Evolutionary conservation across 1,139 yeast species (phyloP), one percentile per base, ranked within the genome.

Genomic region (Hyphopichia pseudoburtonii): DNA sequence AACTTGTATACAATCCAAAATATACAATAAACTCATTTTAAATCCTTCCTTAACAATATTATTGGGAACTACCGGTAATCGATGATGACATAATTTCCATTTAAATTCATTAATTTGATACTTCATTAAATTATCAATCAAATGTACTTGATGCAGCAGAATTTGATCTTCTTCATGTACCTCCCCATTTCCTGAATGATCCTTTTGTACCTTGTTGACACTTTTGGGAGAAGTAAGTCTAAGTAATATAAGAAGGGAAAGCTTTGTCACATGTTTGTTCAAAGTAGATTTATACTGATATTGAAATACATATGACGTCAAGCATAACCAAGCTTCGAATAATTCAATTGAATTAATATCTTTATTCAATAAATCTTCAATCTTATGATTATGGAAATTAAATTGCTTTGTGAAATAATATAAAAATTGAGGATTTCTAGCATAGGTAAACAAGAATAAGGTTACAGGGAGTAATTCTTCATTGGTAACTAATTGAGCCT

Each of bases 61-160:
- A 16, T 48, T 48, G 3, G 70, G 70, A 2, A 70, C 48, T 14
- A 65, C 44, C 1, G 76, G 75, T 5, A 44, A 30, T 36, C 57
- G 61, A 35, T 70, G 76, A 41, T 65, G 76, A 33, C 72, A 65
- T 32, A 70, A 45, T 41, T 70, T 70, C 71, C 73, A 69, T 35
- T 58, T 58, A 41, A 56, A 61, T 42, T 70, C 76, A 38, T 70
- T 58, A 17, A 71, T 62, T 18, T 52, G 53, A 26, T 47, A 52
- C 1, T 48, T 39, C 8, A 49, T 40, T 4, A 63, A 42, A 10
- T 41, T 41, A 4, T 49, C 44, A n/a, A 54, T 17, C 10, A 40
- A 14, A 4, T 36, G 17, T 12, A 27, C 17, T 2, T 23, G 17
- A n/a, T n/a, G n/a, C n/a, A n/a, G n/a, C n/a, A n/a, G n/a, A n/a